Evolutionary conservation across 129 eudicot genomes (phyloP).

Genomic region (Lactuca saligna): DNA sequence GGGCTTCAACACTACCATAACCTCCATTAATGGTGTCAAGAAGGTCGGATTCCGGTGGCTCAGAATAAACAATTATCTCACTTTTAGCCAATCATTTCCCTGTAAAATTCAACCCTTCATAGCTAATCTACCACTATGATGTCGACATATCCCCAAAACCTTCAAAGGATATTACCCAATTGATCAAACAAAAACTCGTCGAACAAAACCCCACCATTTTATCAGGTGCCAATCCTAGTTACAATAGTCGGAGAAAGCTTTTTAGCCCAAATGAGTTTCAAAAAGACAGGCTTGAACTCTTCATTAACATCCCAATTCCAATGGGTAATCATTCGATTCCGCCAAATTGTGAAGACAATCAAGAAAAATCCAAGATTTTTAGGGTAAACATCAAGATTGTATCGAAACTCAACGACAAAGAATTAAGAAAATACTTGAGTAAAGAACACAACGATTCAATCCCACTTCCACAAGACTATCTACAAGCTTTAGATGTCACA

Average conservation of each 20-base stretch:
- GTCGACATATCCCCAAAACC: too few species aligned
- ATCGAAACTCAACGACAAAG: slow-evolving; percentile 17
- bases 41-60: slow-evolving; percentile 85
- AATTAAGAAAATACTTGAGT: slow-evolving; percentile 47
- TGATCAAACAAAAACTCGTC: too few species aligned
- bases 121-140: too few species aligned
- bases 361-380: slow-evolving; percentile 45
- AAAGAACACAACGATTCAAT: slow-evolving; percentile 43
- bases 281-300: too few species aligned
- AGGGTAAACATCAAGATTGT: slow-evolving; percentile 55
- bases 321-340: slow-evolving; percentile 17
- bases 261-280: slow-evolving; percentile 48
- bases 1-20: slow-evolving; percentile 19
- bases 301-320: slow-evolving; percentile 58
- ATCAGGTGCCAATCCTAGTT: neutral
- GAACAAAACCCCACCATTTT: too few species aligned
- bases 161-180: too few species aligned
- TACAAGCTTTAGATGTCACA: slow-evolving; percentile 93
- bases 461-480: slow-evolving; percentile 84
- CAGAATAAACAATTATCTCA: slow-evolving; percentile 59
- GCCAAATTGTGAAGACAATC: slow-evolving; percentile 11
- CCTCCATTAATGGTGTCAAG: slow-evolving; percentile 55
- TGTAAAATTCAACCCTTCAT: too few species aligned
- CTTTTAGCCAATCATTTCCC: too few species aligned
- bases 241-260: slow-evolving; percentile 14